These are phyloP conservation scores for Vitellaria paradoxa DNA, from an alignment of 179 eudicot species.

Conservation along the genomic window DNA sequence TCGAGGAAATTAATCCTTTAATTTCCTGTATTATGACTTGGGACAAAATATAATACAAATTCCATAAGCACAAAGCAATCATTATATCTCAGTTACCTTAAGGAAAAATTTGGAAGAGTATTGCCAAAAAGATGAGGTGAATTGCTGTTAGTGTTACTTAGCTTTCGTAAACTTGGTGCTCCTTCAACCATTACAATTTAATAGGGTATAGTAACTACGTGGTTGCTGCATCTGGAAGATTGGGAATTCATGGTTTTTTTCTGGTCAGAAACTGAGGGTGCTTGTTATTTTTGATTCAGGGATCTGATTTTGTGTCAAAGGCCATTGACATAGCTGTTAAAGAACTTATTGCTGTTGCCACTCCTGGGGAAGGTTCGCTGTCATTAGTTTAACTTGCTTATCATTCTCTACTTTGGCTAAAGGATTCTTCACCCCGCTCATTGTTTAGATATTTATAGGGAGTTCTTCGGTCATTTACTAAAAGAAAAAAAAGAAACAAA, in stretches of 20 bases:
- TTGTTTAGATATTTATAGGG: not conserved
- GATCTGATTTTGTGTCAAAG: slow-evolving; percentile 55
- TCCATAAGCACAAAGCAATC: not conserved
- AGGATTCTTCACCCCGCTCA: not conserved
- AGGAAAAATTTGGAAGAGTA: not conserved
- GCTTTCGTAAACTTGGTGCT: not conserved
- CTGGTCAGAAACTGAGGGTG: not conserved
- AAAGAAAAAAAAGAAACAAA: not conserved
- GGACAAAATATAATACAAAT: not conserved
- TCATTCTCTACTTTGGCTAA: not conserved
- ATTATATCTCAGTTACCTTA: not conserved
- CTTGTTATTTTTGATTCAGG: slow-evolving; percentile 34
- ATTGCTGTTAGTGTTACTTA: not conserved
- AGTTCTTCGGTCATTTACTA: not conserved
- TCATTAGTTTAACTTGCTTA: not conserved
- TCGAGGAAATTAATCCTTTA: not conserved
- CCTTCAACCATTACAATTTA: not conserved
- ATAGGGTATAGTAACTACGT: not conserved
- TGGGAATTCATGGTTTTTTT: not conserved
- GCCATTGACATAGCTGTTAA: slow-evolving; percentile 77
- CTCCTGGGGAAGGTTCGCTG: slow-evolving; percentile 63
- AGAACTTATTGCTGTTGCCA: slow-evolving; percentile 73
- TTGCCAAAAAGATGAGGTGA: not conserved
- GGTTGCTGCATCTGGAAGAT: not conserved
- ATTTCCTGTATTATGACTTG: not conserved